Evolutionary conservation across 1,284 basidiomycete genomes (phyloP), one percentile per base, ranked within the genome.

Genomic region (Marasmius fiardii): DNA sequence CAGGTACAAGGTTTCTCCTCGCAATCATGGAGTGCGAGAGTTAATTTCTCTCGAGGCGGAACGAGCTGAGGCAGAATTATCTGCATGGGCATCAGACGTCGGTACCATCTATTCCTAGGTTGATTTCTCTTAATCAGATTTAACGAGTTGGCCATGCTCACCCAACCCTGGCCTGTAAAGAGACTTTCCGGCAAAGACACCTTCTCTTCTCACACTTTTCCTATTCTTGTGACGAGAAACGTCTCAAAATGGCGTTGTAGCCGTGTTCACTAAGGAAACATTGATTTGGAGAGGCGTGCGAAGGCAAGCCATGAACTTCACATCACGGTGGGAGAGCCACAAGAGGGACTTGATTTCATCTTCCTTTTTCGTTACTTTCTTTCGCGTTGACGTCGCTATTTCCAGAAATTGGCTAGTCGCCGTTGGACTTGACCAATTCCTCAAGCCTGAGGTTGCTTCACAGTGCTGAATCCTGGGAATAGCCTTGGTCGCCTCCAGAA

Each of bases 21-120:
- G 68, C n/a, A 60, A 58, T 10, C 37, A 47, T 2, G 56, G 55
- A 16, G 51, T 54, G 20, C 33, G 37, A 8, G 54, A 61, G 16
- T 51, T 68, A 7, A 59, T 68, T 10, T 20, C 39, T 18, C 48
- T 44, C 12, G 66, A 67, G 41, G 63, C 63, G 20, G 61, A 61
- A 45, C 60, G 57, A 28, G 66, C 66, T 6, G 64, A 62, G 24
- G 53, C 59, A 41, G 62, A 68, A 34, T 55, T 61, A 2, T 16
- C 48, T 41, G 60, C 61, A 4, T 68, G 64, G 62, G 51, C 58
- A 43, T 60, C 26, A 6, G 24, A 20, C 24, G 31, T 20, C n/a
- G n/a, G 23, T n/a, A 37, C 4, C 48, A 31, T 34, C 34, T 6
- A 18, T 31, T 28, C 31, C n/a, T n/a, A 37, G n/a, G 12, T 3